Conservation (phyloP, 495 filamentous ascomycete genomes). For the Terfezia boudieri region DNA sequence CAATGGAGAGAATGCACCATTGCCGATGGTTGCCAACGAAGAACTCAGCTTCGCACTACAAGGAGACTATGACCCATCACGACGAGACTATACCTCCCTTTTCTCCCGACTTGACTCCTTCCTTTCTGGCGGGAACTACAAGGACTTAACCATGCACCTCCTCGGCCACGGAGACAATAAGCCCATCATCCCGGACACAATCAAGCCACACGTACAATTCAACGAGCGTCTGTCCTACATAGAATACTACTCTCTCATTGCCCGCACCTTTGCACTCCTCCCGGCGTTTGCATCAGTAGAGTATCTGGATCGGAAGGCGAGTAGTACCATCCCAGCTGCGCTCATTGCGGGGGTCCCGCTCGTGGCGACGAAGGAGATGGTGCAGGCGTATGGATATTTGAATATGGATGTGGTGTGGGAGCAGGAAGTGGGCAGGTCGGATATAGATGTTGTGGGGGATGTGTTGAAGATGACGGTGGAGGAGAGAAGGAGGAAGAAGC, state of each 20-base stretch:
- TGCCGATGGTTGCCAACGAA: no score
- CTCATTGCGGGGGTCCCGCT: constrained; percentile 15
- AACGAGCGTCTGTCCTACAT: constrained; percentile 10
- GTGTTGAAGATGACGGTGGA: not conserved
- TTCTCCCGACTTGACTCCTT: constrained; percentile 3
- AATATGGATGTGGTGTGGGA: constrained; percentile 12
- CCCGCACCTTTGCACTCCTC: constrained; percentile 10
- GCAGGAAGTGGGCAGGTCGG: constrained; percentile 7
- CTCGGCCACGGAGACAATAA: constrained; percentile 6
- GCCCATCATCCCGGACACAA: constrained; percentile 4
- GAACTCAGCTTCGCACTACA: constrained; percentile 14
- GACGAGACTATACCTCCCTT: constrained; percentile 9
- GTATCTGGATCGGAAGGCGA: constrained; percentile 16
- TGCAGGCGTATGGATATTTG: constrained; percentile 18
- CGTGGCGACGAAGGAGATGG: constrained; percentile 11
- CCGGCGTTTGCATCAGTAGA: constrained; percentile 13
- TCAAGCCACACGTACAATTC: constrained; percentile 9
- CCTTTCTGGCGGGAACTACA: not conserved
- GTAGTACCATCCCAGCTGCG: constrained; percentile 11
- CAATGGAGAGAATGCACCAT: not conserved
- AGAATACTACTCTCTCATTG: constrained; percentile 14
- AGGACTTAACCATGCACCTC: constrained; percentile 8
- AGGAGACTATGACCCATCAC: constrained; percentile 10
- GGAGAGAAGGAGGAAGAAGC: constrained; percentile 2
- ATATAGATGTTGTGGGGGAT: constrained; percentile 8